Conservation (phyloP, 257 asterid genomes). For the Penstemon newberryi region DNA sequence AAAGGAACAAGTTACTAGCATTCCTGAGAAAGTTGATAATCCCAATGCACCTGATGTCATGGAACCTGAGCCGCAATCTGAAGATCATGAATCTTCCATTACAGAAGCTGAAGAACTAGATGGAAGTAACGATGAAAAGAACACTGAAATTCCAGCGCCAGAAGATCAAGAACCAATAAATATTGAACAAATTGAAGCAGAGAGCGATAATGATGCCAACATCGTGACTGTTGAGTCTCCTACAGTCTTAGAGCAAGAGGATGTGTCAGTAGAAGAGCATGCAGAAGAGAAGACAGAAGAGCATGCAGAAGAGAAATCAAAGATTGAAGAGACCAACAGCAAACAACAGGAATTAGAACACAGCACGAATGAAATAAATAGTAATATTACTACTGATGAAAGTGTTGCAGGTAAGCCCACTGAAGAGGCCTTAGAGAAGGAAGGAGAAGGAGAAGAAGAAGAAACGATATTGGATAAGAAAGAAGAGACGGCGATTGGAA, state of each 20-base stretch:
- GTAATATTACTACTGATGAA: constrained; percentile 23
- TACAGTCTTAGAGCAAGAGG: constrained; percentile 23
- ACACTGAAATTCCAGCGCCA: constrained; percentile 18
- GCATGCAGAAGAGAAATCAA: constrained; percentile 26
- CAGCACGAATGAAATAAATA: neutral
- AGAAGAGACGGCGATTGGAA: constrained; percentile 2
- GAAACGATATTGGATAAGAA: constrained; percentile 10
- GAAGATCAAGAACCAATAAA: constrained; percentile 34
- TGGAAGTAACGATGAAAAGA: constrained; percentile 24
- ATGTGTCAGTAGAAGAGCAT: constrained; percentile 20
- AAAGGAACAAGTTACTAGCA: constrained; percentile 29
- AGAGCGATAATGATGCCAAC: constrained; percentile 28
- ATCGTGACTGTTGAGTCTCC: constrained; percentile 27
- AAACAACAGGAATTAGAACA: constrained; percentile 23
- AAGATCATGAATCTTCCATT: constrained; percentile 33
- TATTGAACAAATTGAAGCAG: constrained; percentile 24
- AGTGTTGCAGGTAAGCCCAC: constrained; percentile 21
- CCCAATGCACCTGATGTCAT: constrained; percentile 17
- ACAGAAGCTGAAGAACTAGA: constrained; percentile 39
- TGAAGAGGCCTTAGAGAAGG: constrained; percentile 29
- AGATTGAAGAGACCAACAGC: constrained; percentile 26
- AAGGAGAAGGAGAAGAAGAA: constrained; percentile 18
- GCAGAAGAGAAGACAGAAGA: constrained; percentile 33
- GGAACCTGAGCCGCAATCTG: constrained; percentile 32
- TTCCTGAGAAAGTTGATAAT: constrained; percentile 22